Evolutionary conservation across 495 filamentous ascomycete species (phyloP), one percentile per base, ranked within the genome.

Genomic region (Hypoxylon cercidicola): DNA sequence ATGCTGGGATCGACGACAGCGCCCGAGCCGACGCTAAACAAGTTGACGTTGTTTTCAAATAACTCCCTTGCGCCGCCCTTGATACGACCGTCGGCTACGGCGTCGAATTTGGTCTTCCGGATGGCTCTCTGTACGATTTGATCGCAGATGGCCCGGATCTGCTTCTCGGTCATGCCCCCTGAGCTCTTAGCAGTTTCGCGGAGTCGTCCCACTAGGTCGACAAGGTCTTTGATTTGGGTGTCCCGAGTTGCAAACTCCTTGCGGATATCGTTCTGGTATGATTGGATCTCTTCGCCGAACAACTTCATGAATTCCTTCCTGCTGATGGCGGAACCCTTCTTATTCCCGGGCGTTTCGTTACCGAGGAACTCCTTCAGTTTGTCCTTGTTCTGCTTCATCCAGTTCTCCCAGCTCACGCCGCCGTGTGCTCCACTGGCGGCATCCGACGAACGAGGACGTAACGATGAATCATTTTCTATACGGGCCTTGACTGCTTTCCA

Each of bases 31-130:
- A 65, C 25, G 41, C 54, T 53, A 57, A 82, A 78, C 59, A 76
- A 74, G 68, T 83, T 82, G 62, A 81, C 53, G 40, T 74, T 72
- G 45, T 72, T 71, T 37, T 44, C 50, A 4, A 83, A 61, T 44
- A 75, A 49, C n/a, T 71, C 60, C 18, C 59, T 52, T 21, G 64
- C 45, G 50, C 64, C 53, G 39, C 65, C 63, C 4, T 56, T 67
- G 40, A 78, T 73, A 23, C 68, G 48, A 35, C 67, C 66, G 16
- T 58, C 58, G 23, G 66, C 66, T 16, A 76, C 44, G 16, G 75
- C 73, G 28, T 75, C 72, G 11, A 83, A 52, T 30, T 78, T 75
- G 1, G 70, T 70, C 15, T 75, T 64, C 5, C 58, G 32, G 16
- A 82, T 56, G 20, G 77, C 64, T 43, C 75, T 73, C 21, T 54